Percentiles rank a stretch among this genome's conserved stretches.
phyloP scores from a whole-genome alignment of 1,284 basidiomycete species.

The Phellinidium pouzarii region DNA sequence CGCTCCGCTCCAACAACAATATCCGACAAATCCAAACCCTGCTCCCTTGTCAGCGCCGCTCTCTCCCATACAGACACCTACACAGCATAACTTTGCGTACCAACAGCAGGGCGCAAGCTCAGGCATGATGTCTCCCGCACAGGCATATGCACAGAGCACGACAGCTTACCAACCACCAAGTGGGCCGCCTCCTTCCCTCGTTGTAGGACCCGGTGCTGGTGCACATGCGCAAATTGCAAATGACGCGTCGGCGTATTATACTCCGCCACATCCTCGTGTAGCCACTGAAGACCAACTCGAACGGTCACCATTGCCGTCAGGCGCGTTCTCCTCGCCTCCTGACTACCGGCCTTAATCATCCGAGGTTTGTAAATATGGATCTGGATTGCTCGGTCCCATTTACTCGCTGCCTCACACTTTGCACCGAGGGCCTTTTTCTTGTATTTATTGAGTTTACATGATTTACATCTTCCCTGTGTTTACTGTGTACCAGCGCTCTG shows the following conservation, averaged over 20 bases:
- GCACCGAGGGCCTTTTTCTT: too few species aligned
- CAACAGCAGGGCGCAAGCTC: background rate
- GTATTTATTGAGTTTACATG: background rate
- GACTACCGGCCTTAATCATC: conserved; percentile 12
- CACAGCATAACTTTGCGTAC: conserved; percentile 1
- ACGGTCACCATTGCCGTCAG: background rate
- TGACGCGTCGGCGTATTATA: conserved; percentile 11
- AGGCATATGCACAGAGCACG: background rate
- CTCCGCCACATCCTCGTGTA: conserved; percentile 12
- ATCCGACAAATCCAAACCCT: background rate
- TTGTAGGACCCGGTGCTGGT: background rate
- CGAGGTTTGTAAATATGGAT: too few species aligned
- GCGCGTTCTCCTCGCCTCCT: conserved; percentile 5
- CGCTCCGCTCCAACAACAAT: conserved; percentile 1
- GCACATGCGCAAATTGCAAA: conserved; percentile 9
- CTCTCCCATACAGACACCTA: conserved; percentile 5
- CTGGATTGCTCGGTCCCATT: too few species aligned
- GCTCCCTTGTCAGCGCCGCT: background rate
- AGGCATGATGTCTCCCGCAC: background rate
- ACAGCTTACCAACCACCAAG: background rate
- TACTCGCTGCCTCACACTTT: too few species aligned
- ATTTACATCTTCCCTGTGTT: background rate
- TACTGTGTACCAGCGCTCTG: background rate
- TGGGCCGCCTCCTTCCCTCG: background rate
- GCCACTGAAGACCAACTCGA: conserved; percentile 8